Percentiles rank a stretch among this genome's conserved stretches.
phyloP scores from a whole-genome alignment of 164 flowering plant genomes.

The Magnolia sinica region DNA sequence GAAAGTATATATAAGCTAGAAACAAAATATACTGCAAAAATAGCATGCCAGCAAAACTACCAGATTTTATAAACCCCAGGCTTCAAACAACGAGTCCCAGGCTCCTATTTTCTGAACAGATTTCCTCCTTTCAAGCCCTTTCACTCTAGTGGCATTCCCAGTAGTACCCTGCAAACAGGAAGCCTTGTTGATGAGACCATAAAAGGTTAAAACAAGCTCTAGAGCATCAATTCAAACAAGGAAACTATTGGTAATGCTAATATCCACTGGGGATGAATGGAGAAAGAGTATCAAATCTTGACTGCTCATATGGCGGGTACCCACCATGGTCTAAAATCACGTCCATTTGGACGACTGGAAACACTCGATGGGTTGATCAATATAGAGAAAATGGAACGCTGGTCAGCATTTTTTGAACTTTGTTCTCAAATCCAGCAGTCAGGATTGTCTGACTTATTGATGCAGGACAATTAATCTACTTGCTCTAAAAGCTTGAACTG shows the following conservation, averaged over 20 bases:
- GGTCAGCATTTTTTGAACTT: not conserved
- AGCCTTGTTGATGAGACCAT: not conserved
- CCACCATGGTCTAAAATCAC: too few relatives aligned
- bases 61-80: conserved; percentile 25
- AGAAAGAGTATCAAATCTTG: too few relatives aligned
- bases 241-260: not conserved
- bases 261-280: not conserved
- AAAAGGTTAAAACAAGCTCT: not conserved
- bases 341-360: too few relatives aligned
- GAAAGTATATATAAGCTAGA: not conserved
- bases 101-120: conserved; percentile 26
- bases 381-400: too few relatives aligned
- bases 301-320: too few relatives aligned
- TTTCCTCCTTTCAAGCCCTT: conserved; percentile 24
- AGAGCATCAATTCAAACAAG: not conserved
- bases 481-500: too few relatives aligned
- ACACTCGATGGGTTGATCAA: too few relatives aligned
- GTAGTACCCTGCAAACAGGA: conserved; percentile 30
- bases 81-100: conserved; percentile 33
- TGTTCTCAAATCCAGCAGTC: not conserved
- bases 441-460: too few relatives aligned
- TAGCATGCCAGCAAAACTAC: not conserved
- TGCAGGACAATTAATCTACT: too few relatives aligned
- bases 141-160: conserved; percentile 32
- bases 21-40: not conserved